Base-by-base conservation (phyloP, 2,329 filamentous ascomycete species). In the Venturia pyrina region DNA sequence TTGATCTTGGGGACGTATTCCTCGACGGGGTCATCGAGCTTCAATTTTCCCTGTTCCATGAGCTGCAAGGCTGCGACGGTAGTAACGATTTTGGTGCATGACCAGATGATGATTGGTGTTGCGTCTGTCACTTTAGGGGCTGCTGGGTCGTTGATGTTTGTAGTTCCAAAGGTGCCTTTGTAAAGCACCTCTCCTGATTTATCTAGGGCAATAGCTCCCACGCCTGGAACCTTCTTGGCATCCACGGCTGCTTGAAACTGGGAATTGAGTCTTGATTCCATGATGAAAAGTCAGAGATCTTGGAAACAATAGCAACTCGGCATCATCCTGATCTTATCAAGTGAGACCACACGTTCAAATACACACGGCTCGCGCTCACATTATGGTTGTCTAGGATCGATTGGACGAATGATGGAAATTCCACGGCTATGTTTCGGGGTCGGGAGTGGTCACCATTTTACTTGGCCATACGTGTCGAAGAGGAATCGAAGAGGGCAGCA, bases 71-170 rank as follows among this genome's bases (percentile, higher is more conserved):
- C 67, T 3, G 73, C 72, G 48, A 77, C 70, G 8, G 69, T 69
- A 1, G 74, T 73, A 46, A 75, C 70, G n/a, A 76, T 69, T 64
- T 77, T 77, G 0, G 80, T 82, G 70, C 80, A 83, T 1, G 79
- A 82, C 1, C 81, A 81, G 28, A 85, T 80, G 81, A 81, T 84
- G 70, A 87, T 89, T 0, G 85, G 75, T 10, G 78, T 85, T 50
- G 89, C 85, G 0, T 85, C 73, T 0, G 81, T 81, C 82, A 89
- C 85, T 4, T 80, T 76, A 59, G 85, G 80, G 0, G 76, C 44
- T 17, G n/a, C 69, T 2, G 41, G 40, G 34, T 72, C 72, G 5
- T 76, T 71, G 3, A 79, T 66, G 17, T 77, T 74, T 21, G 72
- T 70, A 40, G 75, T 78, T 15, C 79, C 79, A 3, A 78, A 77